Conservation (phyloP, 2,329 filamentous ascomycete species). For the Monosporascus ibericus region DNA sequence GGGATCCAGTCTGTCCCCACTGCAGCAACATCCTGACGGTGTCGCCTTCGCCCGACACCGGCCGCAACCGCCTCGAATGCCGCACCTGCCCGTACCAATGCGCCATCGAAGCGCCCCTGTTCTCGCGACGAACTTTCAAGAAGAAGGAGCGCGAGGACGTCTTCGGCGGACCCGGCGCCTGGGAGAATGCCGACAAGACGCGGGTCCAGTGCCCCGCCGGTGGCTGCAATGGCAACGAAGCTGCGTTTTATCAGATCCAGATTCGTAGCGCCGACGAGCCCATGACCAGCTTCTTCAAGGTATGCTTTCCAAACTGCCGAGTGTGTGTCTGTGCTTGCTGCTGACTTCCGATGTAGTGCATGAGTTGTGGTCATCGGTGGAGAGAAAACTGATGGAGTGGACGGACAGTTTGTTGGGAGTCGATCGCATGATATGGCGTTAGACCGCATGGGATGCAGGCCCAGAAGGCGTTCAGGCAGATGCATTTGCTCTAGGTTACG, state of each 20-base stretch:
- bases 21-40: conserved; percentile 82
- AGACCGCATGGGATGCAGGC: neutral
- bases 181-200: conserved; percentile 86
- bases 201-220: conserved; percentile 76
- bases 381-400: conserved; percentile 49
- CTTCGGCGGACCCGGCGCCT: conserved; percentile 79
- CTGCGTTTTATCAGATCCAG: conserved; percentile 94
- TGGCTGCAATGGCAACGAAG: conserved; percentile 73
- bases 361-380: conserved; percentile 61
- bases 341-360: conserved; percentile 44
- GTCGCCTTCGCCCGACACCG: conserved; percentile 45
- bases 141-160: conserved; percentile 85
- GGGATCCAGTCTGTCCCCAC: conserved; percentile 63
- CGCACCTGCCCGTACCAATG: conserved; percentile 93
- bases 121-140: conserved; percentile 76
- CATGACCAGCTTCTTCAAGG: conserved; percentile 95
- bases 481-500: neutral
- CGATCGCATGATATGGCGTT: neutral
- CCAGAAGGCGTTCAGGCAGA: neutral
- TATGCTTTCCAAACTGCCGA: conserved; percentile 27
- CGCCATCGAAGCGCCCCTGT: conserved; percentile 71
- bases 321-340: conserved; percentile 1
- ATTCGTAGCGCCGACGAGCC: conserved; percentile 97
- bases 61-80: conserved; percentile 83
- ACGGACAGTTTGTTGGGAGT: neutral